Conservation (phyloP, 495 filamentous ascomycete genomes). For the Penicillium chermesinum region DNA sequence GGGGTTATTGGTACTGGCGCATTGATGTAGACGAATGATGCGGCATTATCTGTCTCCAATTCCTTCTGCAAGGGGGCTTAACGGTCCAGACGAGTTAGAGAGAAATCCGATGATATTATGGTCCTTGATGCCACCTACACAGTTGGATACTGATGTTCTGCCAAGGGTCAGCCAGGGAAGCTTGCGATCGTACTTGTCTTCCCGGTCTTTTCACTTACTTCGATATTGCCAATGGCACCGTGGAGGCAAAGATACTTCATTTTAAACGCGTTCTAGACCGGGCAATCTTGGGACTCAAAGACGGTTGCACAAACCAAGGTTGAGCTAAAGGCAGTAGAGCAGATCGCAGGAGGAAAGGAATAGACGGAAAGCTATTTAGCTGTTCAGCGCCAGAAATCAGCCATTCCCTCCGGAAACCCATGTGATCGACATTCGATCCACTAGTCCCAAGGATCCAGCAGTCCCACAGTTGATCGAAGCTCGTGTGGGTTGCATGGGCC, state of each 20-base stretch:
- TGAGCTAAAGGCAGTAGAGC: constrained; percentile 1
- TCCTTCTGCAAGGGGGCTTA: constrained; percentile 41
- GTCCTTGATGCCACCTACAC: constrained; percentile 15
- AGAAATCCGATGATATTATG: background rate
- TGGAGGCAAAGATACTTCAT: constrained; percentile 29
- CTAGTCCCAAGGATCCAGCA: background rate
- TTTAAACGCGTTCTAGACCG: constrained; percentile 7
- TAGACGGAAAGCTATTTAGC: background rate
- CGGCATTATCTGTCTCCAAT: constrained; percentile 35
- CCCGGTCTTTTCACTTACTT: constrained; percentile 15
- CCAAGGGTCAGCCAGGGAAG: background rate
- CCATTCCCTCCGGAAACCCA: constrained; percentile 15
- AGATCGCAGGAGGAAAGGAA: constrained; percentile 1
- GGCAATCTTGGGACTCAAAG: too few relatives aligned
- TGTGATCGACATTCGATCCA: constrained; percentile 13
- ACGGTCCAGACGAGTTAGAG: background rate
- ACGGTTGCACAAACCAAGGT: too few relatives aligned
- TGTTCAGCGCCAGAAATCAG: constrained; percentile 3
- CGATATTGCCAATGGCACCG: constrained; percentile 29
- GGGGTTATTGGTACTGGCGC: constrained; percentile 40
- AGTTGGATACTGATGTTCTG: constrained; percentile 53
- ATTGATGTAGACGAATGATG: constrained; percentile 44
- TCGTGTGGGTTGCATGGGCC: constrained; percentile 16
- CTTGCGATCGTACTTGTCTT: background rate
- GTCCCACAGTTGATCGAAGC: constrained; percentile 7